Percentiles rank a stretch among this genome's conserved stretches.
Conservation (phyloP, 1,284 basidiomycete species). For the Singerocomus inundabilis region DNA sequence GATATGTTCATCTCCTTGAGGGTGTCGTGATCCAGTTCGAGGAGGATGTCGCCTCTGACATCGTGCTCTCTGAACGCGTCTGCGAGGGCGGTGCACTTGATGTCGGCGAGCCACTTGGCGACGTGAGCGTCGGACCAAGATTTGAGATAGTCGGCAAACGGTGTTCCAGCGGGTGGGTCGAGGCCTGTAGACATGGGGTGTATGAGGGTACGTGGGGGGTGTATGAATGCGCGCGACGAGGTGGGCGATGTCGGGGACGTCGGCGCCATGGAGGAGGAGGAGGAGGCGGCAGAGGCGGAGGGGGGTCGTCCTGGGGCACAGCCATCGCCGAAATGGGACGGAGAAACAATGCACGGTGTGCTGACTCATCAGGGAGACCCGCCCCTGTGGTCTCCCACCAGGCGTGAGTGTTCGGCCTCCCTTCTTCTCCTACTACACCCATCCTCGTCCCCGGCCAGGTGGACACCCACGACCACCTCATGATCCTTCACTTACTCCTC, state of each 20-base stretch:
- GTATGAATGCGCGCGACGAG: slow-evolving; percentile 35
- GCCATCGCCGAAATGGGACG: no score
- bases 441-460: slow-evolving; percentile 3
- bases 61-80: slow-evolving; percentile 78
- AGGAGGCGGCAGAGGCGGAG: no score
- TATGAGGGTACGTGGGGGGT: slow-evolving; percentile 35
- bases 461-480: slow-evolving; percentile 2
- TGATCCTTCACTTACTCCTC: slow-evolving; percentile 24
- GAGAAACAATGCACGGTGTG: no score
- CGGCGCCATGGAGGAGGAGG: no score
- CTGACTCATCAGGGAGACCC: no score
- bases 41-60: slow-evolving; percentile 83
- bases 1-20: slow-evolving; percentile 86
- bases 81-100: slow-evolving; percentile 71
- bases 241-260: no score
- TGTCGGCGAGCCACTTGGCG: slow-evolving; percentile 67
- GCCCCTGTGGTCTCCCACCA: no score
- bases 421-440: background rate
- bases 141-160: slow-evolving; percentile 61
- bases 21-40: slow-evolving; percentile 84
- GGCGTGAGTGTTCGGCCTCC: no score
- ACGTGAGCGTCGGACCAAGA: slow-evolving; percentile 72
- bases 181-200: no score
- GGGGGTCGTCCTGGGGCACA: no score
- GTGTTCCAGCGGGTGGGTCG: slow-evolving; percentile 57